These are phyloP conservation scores for Rhypophila decipiens DNA, from an alignment of 495 filamentous ascomycete genomes.

Conservation along the genomic window DNA sequence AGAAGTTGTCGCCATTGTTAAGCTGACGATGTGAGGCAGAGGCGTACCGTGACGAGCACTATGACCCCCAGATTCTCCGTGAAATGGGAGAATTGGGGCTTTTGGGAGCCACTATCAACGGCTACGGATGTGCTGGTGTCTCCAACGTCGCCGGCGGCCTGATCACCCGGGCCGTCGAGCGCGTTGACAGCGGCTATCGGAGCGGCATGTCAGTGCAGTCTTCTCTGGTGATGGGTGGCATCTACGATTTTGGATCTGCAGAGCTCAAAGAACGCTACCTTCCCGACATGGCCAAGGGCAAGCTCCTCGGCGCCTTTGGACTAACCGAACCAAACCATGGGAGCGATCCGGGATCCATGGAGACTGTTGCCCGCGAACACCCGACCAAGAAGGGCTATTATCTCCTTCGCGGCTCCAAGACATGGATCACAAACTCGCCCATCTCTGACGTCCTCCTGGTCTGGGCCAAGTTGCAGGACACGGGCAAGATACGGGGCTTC, in stretches of 20 bases:
- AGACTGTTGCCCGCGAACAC: slow-evolving; percentile 78
- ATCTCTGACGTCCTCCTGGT: slow-evolving; percentile 87
- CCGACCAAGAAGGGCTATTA: slow-evolving; percentile 82
- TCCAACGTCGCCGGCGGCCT: slow-evolving; percentile 86
- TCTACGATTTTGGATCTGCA: slow-evolving; percentile 82
- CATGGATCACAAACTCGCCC: slow-evolving; percentile 98
- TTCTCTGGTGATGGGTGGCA: slow-evolving; percentile 93
- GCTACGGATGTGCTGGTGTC: slow-evolving; percentile 91
- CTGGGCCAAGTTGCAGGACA: slow-evolving; percentile 87
- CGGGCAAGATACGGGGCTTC: slow-evolving; percentile 94
- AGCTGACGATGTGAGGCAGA: slow-evolving; percentile 49
- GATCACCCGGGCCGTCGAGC: slow-evolving; percentile 92
- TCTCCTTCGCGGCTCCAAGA: slow-evolving; percentile 79
- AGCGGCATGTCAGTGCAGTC: slow-evolving; percentile 96
- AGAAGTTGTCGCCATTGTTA: slow-evolving; percentile 3
- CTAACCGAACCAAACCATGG: slow-evolving; percentile 97
- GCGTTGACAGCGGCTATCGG: slow-evolving; percentile 91
- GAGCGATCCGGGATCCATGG: slow-evolving; percentile 94
- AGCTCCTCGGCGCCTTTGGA: slow-evolving; percentile 85
- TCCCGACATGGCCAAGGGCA: slow-evolving; percentile 77
- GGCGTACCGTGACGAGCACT: slow-evolving; percentile 90
- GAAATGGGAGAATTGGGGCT: slow-evolving; percentile 97
- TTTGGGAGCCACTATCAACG: slow-evolving; percentile 82
- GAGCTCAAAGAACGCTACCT: slow-evolving; percentile 89
- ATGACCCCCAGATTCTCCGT: slow-evolving; percentile 77